Evolutionary conservation across 306 rosid species (phyloP), one percentile per base, ranked within the genome.

Genomic region (Rosa lucieae): DNA sequence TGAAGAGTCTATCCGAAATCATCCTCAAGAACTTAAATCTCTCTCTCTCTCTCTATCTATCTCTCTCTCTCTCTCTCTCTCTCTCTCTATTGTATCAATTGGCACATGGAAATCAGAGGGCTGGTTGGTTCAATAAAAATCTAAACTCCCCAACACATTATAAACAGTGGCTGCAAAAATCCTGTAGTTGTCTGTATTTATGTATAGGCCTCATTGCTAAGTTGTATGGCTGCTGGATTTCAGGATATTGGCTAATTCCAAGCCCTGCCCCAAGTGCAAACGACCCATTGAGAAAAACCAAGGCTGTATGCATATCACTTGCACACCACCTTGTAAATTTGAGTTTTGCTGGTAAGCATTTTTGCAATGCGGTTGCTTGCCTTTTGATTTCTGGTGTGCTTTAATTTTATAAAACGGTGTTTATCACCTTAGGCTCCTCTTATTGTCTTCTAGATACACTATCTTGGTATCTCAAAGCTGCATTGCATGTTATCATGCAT

Each of bases 281-380:
- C 85, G 97, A 37, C 98, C 95, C 0, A 93, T 93, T 77, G 98
- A 91, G 83, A 91, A 93, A 86, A 91, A 93, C 82, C 95, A 90
- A 82, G 98, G 98, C 40, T 93, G 98, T 83, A 93, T 90, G 97
- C 98, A 91, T 87, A 93, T 93, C 80, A 93, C 95, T 8, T 93
- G 98, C 84, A 91, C 97, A 17, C 97, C 97, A 26, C 94, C 97
- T 46, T 93, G 98, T 77, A 89, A 91, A 91, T 89, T 89, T 80
- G 94, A 93, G 83, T 93, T 91, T 85, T 93, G 97, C 89, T 91
- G 97, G 98, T 93, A 90, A 82, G 90, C 29, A 14, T 18, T 51
- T 76, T 46, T 15, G 29, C 55, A 77, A 47, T 52, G 46, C 59
- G 14, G 26, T 68, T 55, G 51, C 10, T 39, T 40, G 23, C 18